Conservation (phyloP, 1,284 basidiomycete genomes). For the Blastosporella zonata region DNA sequence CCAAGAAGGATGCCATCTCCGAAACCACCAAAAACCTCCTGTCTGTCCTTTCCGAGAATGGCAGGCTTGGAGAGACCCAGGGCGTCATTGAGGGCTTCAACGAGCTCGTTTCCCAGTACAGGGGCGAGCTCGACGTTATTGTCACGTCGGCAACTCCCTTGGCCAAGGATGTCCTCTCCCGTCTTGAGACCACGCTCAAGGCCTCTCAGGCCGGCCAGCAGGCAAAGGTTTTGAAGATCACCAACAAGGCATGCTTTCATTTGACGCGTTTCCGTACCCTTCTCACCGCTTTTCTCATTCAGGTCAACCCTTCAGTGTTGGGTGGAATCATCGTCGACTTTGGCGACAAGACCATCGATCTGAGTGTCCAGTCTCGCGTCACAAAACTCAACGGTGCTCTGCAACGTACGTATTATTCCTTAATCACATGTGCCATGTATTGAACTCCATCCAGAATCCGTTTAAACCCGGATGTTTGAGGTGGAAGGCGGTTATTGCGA, state of each 20-base stretch:
- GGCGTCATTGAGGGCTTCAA: constrained; percentile 93
- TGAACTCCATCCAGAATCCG: constrained; percentile 18
- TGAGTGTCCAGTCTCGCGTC: constrained; percentile 90
- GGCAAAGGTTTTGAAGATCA: constrained; percentile 83
- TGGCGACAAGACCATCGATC: constrained; percentile 96
- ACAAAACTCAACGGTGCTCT: constrained; percentile 92
- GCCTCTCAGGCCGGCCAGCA: constrained; percentile 78
- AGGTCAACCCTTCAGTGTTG: constrained; percentile 86
- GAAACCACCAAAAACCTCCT: constrained; percentile 95
- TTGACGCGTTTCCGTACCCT: constrained; percentile 1
- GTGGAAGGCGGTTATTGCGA: constrained; percentile 5
- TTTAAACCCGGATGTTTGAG: constrained; percentile 14
- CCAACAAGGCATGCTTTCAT: constrained; percentile 70
- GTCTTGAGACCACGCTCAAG: constrained; percentile 83
- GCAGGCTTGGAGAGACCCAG: constrained; percentile 79
- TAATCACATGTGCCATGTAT: not conserved
- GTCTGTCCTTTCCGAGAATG: constrained; percentile 89
- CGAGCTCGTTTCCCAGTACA: constrained; percentile 85
- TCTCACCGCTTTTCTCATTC: constrained; percentile 11
- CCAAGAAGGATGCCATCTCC: constrained; percentile 71
- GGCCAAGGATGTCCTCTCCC: constrained; percentile 66
- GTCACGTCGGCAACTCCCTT: constrained; percentile 88
- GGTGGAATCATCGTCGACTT: constrained; percentile 96
- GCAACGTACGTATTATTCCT: constrained; percentile 51
- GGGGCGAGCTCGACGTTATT: constrained; percentile 90